These are phyloP conservation scores for Nothopassalora personata DNA, from an alignment of 2,329 filamentous ascomycete genomes.

Conservation along the genomic window DNA sequence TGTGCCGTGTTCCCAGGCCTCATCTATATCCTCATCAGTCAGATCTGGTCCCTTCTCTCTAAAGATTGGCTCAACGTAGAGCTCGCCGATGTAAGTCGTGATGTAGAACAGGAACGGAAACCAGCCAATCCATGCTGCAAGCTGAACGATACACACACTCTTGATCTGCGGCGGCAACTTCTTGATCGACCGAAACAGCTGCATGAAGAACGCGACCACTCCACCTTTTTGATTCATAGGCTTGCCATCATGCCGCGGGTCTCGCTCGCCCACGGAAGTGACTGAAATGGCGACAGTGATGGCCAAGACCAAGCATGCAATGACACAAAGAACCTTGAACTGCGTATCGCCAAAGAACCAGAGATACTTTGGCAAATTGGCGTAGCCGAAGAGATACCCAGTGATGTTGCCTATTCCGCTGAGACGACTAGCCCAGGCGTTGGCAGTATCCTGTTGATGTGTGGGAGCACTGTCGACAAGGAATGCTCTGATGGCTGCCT, in stretches of 20 bases:
- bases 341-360: conserved; percentile 82
- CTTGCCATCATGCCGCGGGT: conserved; percentile 67
- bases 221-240: conserved; percentile 57
- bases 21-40: conserved; percentile 67
- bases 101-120: conserved; percentile 96
- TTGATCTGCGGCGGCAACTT: conserved; percentile 79
- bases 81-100: conserved; percentile 64
- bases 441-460: conserved; percentile 89
- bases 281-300: conserved; percentile 68
- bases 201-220: conserved; percentile 71
- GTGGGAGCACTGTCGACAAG: conserved; percentile 89
- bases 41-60: conserved; percentile 67
- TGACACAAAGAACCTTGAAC: conserved; percentile 85
- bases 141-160: conserved; percentile 87
- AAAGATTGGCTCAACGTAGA: conserved; percentile 81
- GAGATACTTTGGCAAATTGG: conserved; percentile 67
- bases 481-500: conserved; percentile 85
- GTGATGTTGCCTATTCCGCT: conserved; percentile 85
- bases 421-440: conserved; percentile 87
- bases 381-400: conserved; percentile 81
- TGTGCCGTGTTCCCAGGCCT: conserved; percentile 77
- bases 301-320: conserved; percentile 70
- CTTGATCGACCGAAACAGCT: conserved; percentile 69
- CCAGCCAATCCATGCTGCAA: conserved; percentile 98
- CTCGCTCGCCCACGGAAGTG: conserved; percentile 65